These are phyloP conservation scores for Cyberlindnera amylophila DNA, from an alignment of 805 yeast genomes.

Conservation along the genomic window DNA sequence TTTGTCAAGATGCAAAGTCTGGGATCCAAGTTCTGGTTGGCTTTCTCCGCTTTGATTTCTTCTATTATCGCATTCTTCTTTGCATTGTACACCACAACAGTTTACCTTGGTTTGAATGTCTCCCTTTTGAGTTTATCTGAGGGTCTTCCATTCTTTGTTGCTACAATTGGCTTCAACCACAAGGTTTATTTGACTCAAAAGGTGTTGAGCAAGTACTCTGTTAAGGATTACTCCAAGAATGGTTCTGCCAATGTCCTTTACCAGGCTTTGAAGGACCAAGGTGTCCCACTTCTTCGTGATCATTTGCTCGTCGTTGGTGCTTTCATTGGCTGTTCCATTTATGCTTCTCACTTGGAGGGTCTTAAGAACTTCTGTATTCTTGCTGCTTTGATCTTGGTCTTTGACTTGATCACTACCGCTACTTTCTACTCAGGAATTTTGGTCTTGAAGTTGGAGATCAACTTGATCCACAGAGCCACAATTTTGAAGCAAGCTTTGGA, in stretches of 20 bases:
- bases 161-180: conserved; percentile 87
- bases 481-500: conserved; percentile 75
- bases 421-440: conserved; percentile 83
- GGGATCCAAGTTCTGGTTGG: conserved; percentile 88
- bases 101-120: conserved; percentile 53
- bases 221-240: conserved; percentile 28
- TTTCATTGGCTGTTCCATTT: conserved; percentile 59
- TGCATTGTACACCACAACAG: conserved; percentile 64
- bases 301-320: conserved; percentile 70
- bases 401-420: conserved; percentile 67
- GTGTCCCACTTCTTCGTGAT: conserved; percentile 54
- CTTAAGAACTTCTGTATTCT: conserved; percentile 78
- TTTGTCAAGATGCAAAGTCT: conserved; percentile 69
- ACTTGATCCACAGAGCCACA: conserved; percentile 76
- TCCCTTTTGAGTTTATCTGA: conserved; percentile 76
- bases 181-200: conserved; percentile 68
- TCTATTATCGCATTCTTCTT: conserved; percentile 80
- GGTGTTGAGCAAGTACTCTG: conserved; percentile 37
- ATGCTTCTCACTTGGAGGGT: conserved; percentile 66
- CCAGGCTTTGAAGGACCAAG: conserved; percentile 34
- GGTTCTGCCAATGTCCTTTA: conserved; percentile 34
- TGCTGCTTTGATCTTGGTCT: conserved; percentile 62
- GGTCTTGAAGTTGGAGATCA: conserved; percentile 84
- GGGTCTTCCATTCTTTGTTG: conserved; percentile 90
- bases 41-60: conserved; percentile 70